Conservation (phyloP, 768 basidiomycete species). For the Lepiota venenata region DNA sequence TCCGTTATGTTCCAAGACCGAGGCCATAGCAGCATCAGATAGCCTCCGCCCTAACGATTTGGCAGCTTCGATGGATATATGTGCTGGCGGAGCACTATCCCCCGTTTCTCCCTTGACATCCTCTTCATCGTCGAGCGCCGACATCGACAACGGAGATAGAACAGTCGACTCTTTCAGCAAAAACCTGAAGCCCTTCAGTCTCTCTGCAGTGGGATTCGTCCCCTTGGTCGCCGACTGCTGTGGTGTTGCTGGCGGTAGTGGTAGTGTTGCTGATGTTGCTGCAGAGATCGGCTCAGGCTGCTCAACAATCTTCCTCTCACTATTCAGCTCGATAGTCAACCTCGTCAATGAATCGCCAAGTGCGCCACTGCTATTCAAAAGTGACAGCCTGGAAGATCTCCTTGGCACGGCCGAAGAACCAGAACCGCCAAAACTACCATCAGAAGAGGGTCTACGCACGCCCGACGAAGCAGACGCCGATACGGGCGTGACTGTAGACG, state of each 20-base stretch:
- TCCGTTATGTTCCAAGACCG: conserved; percentile 16
- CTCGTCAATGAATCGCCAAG: conserved; percentile 34
- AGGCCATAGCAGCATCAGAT: conserved; percentile 38
- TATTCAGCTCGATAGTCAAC: conserved; percentile 30
- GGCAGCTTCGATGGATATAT: conserved; percentile 26
- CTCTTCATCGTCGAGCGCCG: conserved; percentile 52
- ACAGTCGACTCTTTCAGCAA: conserved; percentile 3
- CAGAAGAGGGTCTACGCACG: conserved; percentile 6
- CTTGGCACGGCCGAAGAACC: background rate
- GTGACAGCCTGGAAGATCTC: conserved; percentile 9
- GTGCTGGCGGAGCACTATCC: conserved; percentile 11
- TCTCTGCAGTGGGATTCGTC: conserved; percentile 8
- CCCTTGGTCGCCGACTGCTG: background rate
- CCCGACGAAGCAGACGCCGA: conserved; percentile 43
- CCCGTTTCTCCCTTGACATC: conserved; percentile 26
- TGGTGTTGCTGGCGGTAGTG: too few species aligned
- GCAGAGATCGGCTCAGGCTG: background rate
- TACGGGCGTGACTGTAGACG: conserved; percentile 46
- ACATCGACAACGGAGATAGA: conserved; percentile 26
- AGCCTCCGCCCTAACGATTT: conserved; percentile 36
- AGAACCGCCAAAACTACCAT: background rate
- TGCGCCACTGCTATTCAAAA: conserved; percentile 9
- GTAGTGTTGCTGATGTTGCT: too few species aligned
- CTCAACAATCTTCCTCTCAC: conserved; percentile 14
- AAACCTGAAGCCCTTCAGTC: conserved; percentile 1